A percentile compares a stretch with the other conserved stretches of the same genome.
phyloP scores from a whole-genome alignment of 805 yeast genomes.

The Kodamaea laetipori region DNA sequence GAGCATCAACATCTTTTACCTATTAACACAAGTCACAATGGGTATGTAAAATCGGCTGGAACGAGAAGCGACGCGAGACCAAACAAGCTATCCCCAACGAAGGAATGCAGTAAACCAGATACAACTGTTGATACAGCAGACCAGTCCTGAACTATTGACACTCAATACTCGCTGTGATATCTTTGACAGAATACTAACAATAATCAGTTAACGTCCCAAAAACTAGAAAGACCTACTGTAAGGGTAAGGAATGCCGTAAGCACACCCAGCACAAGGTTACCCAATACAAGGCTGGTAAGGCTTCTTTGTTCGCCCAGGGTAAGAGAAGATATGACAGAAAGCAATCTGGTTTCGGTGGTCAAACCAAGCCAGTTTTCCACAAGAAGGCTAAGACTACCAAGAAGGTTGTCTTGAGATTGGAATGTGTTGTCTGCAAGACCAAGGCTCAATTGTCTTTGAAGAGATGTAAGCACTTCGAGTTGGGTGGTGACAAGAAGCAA shows the following conservation, averaged over 20 bases:
- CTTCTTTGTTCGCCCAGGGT: conserved; percentile 99
- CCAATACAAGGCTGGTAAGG: conserved; percentile 99
- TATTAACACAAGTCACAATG: conserved; percentile 22
- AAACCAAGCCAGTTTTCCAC: conserved; percentile 99
- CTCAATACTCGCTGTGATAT: not conserved
- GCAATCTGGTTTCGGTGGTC: conserved; percentile 99
- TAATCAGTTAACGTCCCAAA: conserved; percentile 98
- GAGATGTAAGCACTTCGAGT: conserved; percentile 99
- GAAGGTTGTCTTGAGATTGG: conserved; percentile 99
- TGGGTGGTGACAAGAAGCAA: conserved; percentile 99
- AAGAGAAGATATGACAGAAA: conserved; percentile 99
- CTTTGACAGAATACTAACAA: conserved; percentile 23
- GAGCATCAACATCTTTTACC: not conserved
- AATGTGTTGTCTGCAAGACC: conserved; percentile 98
- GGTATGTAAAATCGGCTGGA: conserved; percentile 21
- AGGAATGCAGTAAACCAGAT: not conserved
- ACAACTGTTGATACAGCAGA: not conserved
- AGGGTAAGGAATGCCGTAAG: conserved; percentile 98
- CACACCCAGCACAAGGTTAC: conserved; percentile 99
- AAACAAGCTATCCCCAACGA: not conserved
- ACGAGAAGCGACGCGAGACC: not conserved
- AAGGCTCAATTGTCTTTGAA: conserved; percentile 96
- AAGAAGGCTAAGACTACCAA: conserved; percentile 99
- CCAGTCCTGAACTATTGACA: not conserved
- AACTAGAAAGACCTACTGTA: conserved; percentile 99